A percentile compares a stretch with the other conserved stretches of the same genome.
Conservation (phyloP, 192 early-diverging fungal genomes). For the Blastocladiella britannica region DNA sequence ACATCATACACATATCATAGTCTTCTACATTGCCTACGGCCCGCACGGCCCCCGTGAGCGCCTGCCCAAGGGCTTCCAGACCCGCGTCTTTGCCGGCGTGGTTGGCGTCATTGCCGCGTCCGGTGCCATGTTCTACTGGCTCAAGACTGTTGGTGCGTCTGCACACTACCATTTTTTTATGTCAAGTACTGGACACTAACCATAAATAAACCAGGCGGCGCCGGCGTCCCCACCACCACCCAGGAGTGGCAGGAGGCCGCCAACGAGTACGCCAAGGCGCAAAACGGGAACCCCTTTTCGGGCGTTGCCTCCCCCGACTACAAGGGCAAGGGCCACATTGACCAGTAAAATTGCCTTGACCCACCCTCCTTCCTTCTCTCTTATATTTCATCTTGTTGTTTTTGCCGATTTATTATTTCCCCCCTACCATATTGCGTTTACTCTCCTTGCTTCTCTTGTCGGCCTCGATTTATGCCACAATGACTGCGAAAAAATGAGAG, state of each 20-base stretch:
- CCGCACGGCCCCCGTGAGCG: slow-evolving; percentile 71
- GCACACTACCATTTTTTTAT: background rate
- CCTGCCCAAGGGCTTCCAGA: slow-evolving; percentile 33
- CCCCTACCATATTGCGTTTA: too few species aligned
- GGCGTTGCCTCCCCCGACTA: slow-evolving; percentile 43
- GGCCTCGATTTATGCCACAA: too few species aligned
- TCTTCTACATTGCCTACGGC: slow-evolving; percentile 90
- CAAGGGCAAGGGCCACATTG: too few species aligned
- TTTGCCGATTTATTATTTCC: too few species aligned
- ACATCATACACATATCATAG: slow-evolving; percentile 12
- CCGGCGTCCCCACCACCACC: slow-evolving; percentile 40
- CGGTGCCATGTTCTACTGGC: slow-evolving; percentile 30
- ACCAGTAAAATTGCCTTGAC: too few species aligned
- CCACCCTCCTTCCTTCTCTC: too few species aligned
- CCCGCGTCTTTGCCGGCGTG: slow-evolving; percentile 47
- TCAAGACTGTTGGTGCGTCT: slow-evolving; percentile 28
- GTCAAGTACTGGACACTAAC: too few species aligned
- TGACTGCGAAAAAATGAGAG: too few species aligned
- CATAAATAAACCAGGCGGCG: slow-evolving; percentile 36
- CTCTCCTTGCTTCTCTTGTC: too few species aligned
- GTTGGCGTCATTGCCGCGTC: slow-evolving; percentile 28
- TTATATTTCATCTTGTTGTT: too few species aligned
- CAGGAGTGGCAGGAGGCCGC: slow-evolving; percentile 72
- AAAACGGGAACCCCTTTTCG: slow-evolving; percentile 56
- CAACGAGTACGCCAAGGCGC: slow-evolving; percentile 42